Conservation (phyloP, 2,329 filamentous ascomycete genomes). For the Arthrobotrys entomopaga region DNA sequence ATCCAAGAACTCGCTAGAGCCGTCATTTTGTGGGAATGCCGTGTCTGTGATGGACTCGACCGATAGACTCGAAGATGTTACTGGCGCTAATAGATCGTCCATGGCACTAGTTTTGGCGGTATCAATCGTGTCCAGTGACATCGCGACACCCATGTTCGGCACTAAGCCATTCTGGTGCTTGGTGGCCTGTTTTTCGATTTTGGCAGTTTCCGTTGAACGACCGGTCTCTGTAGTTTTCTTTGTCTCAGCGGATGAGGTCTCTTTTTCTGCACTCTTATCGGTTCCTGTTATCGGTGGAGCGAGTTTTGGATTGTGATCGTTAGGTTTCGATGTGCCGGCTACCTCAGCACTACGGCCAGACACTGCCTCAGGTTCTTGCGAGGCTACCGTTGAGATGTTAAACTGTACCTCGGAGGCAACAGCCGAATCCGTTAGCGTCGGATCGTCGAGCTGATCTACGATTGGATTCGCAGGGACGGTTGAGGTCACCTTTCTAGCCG, state of each 20-base stretch:
- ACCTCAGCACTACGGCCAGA: background rate
- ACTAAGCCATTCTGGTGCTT: slow-evolving; percentile 17
- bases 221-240: slow-evolving; percentile 16
- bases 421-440: slow-evolving; percentile 19
- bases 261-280: slow-evolving; percentile 21
- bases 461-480: slow-evolving; percentile 16
- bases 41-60: slow-evolving; percentile 43
- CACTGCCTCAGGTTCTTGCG: slow-evolving; percentile 25
- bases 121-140: slow-evolving; percentile 36
- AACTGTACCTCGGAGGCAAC: slow-evolving; percentile 23
- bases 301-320: slow-evolving; percentile 26
- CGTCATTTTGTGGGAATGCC: slow-evolving; percentile 28
- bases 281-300: slow-evolving; percentile 23
- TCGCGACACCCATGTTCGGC: slow-evolving; percentile 14
- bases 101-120: slow-evolving; percentile 18
- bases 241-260: slow-evolving; percentile 26
- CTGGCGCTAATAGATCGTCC: slow-evolving; percentile 38
- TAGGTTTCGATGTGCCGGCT: slow-evolving; percentile 8
- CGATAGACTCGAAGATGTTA: slow-evolving; percentile 31
- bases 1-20: slow-evolving; percentile 18
- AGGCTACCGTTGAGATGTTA: slow-evolving; percentile 33
- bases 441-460: slow-evolving; percentile 1
- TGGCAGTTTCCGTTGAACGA: slow-evolving; percentile 13
- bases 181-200: slow-evolving; percentile 22
- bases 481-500: slow-evolving; percentile 20